phyloP scores from a whole-genome alignment of 106 monocot genomes.

The Dioscorea zingiberensis region DNA sequence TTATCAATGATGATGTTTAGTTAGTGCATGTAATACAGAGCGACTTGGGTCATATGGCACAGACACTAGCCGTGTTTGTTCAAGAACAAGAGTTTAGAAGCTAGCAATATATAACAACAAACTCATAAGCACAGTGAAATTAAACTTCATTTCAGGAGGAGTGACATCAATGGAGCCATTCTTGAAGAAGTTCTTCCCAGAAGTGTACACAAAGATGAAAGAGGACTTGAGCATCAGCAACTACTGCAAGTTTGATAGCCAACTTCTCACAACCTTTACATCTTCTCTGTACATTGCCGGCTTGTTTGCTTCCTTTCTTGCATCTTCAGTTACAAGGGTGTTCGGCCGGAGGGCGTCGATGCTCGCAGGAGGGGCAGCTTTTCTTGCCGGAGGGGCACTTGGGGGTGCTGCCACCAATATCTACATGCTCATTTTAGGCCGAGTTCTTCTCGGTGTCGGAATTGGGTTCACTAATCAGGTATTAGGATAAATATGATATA shows the following conservation, averaged over 20 bases:
- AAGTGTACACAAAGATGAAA: constrained; percentile 14
- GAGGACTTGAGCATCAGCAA: constrained; percentile 22
- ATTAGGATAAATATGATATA: too few relatives aligned
- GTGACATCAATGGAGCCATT: constrained; percentile 37
- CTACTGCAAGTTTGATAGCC: constrained; percentile 41
- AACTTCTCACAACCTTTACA: constrained; percentile 28
- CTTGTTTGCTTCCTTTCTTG: constrained; percentile 26
- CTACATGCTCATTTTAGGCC: constrained; percentile 47
- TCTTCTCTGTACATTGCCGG: constrained; percentile 37
- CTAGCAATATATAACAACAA: too few relatives aligned
- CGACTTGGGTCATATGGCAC: too few relatives aligned
- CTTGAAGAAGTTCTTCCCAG: constrained; percentile 36
- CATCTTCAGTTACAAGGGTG: constrained; percentile 17
- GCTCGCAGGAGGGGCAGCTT: constrained; percentile 20
- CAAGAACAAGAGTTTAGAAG: too few relatives aligned
- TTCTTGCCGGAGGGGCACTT: constrained; percentile 33
- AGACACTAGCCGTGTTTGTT: too few relatives aligned
- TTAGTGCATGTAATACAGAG: too few relatives aligned
- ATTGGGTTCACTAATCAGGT: constrained; percentile 66
- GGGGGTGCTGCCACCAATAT: constrained; percentile 31
- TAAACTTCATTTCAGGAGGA: constrained; percentile 26
- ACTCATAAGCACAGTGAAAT: too few relatives aligned
- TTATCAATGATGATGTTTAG: too few relatives aligned
- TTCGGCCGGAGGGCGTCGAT: constrained; percentile 27
- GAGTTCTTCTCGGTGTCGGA: constrained; percentile 44